A percentile compares a stretch with the other conserved stretches of the same genome.
phyloP scores from a whole-genome alignment of 176 grass and related monocot genomes.

The Bonia amplexicaulis region DNA sequence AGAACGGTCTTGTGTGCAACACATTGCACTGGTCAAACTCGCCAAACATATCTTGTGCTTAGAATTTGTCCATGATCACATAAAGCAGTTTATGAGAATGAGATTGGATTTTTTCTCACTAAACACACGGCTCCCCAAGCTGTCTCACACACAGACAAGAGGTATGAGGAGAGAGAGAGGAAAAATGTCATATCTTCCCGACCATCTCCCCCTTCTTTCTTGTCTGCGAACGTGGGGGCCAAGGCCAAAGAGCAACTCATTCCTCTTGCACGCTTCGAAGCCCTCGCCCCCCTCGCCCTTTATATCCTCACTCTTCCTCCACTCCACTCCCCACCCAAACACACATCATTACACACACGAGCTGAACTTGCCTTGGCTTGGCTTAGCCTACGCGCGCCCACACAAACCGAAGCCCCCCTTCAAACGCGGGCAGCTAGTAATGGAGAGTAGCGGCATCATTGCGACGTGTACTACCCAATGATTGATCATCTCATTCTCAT shows the following conservation, averaged over 20 bases:
- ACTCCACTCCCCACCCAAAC: not conserved
- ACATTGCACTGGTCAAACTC: not conserved
- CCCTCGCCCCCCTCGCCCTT: not conserved
- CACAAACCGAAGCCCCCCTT: constrained; percentile 42
- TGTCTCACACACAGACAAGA: not conserved
- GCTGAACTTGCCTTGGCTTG: not conserved
- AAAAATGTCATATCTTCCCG: too few species aligned
- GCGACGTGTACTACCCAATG: constrained; percentile 72
- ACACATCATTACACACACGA: not conserved
- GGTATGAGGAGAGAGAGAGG: not conserved
- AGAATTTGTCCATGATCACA: not conserved
- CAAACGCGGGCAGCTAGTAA: constrained; percentile 38
- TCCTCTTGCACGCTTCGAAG: constrained; percentile 75
- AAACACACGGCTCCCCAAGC: not conserved
- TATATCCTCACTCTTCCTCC: constrained; percentile 16
- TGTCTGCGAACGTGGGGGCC: not conserved
- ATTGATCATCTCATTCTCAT: constrained; percentile 59
- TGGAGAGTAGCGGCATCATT: constrained; percentile 72
- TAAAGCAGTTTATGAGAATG: not conserved
- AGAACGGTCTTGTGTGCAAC: not conserved
- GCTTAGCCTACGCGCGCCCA: not conserved
- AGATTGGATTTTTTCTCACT: not conserved
- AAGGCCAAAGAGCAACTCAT: constrained; percentile 39
- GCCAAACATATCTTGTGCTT: not conserved
- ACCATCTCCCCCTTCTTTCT: constrained; percentile 50